Base-by-base conservation (phyloP, 495 filamentous ascomycete genomes). In the Sporormia fimetaria region DNA sequence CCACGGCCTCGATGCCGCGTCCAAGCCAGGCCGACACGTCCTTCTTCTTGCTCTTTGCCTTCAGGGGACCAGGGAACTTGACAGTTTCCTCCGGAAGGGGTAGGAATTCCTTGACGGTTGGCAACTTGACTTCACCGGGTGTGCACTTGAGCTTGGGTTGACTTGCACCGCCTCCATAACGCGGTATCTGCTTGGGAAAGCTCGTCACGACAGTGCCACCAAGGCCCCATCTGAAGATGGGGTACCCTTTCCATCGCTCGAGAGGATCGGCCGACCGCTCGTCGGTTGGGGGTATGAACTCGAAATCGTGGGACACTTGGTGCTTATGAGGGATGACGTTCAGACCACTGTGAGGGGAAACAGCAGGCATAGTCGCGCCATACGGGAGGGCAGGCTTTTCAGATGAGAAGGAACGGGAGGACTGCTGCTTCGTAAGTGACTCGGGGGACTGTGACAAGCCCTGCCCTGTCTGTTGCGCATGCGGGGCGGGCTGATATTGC, bases 41-140 rank as follows among this genome's bases (percentile, higher is more conserved):
- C 63, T 96, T 96, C 66, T 96, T 99, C 69, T 88, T 95, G 0
- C 76, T 75, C 56, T 96, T 95, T 22, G 74, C 67, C 64, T 77
- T 86, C 7, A 95, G 64, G 12, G 92, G 88, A 0, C 92, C 92
- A 1, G 92, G 92, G 55, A 96, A 94, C 46, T 75, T 81, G 10
- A 75, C 71, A 37, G 90, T 65, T 6, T 71, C 69, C 31, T 88
- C 83, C 26, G 72, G 63, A 8, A 86, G 54, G 6, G 81, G 77
- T 24, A 81, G 57, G 37, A 80, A 67, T 28, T 85, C 73, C 56
- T 75, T 87, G 39, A 80, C 63, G 47, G 71, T 76, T 42, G 71
- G 69, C 6, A 86, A 59, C 51, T 81, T 88, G 22, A 94, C 75
- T 54, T 92, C 83, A 0, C 92, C 92, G 24, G 85, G 81, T 37